phyloP scores from a whole-genome alignment of 2,329 filamentous ascomycete genomes.

The Microsporum audouinii region DNA sequence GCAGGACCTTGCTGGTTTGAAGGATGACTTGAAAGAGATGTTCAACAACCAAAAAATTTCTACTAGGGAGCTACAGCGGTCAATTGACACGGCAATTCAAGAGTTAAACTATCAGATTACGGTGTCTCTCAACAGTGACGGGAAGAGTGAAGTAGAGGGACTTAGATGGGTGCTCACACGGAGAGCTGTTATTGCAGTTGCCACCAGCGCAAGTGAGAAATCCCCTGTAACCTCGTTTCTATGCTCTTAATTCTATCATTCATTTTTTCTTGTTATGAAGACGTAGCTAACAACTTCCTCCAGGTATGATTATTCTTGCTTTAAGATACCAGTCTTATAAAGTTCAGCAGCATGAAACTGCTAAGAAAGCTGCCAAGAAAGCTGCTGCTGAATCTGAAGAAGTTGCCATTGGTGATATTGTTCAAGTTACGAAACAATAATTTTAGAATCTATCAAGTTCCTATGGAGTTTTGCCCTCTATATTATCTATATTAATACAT shows the following conservation, averaged over 20 bases:
- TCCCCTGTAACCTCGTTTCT: conserved; percentile 8
- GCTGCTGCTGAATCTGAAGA: conserved; percentile 15
- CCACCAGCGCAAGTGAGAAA: conserved; percentile 37
- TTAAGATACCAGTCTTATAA: conserved; percentile 36
- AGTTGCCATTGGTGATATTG: conserved; percentile 2
- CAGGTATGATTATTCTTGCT: conserved; percentile 39
- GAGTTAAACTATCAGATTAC: conserved; percentile 96
- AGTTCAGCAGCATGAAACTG: conserved; percentile 26
- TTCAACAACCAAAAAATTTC: conserved; percentile 94
- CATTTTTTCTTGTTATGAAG: background rate
- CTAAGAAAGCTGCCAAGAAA: conserved; percentile 25
- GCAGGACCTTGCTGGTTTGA: conserved; percentile 69
- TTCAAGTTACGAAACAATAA: conserved; percentile 2
- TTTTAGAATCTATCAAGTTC: background rate
- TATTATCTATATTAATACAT: background rate
- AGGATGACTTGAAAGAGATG: conserved; percentile 86
- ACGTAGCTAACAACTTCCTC: conserved; percentile 8
- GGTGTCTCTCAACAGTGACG: conserved; percentile 76
- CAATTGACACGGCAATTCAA: conserved; percentile 77
- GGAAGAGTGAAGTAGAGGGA: conserved; percentile 82
- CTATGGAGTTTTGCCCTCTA: background rate
- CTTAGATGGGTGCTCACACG: conserved; percentile 72
- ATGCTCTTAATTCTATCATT: background rate
- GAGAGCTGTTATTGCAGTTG: conserved; percentile 51
- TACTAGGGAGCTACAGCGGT: conserved; percentile 75